Evolutionary conservation across 2,329 filamentous ascomycete genomes (phyloP), one percentile per base, ranked within the genome.

Genomic region (Sarocladium kiliense): DNA sequence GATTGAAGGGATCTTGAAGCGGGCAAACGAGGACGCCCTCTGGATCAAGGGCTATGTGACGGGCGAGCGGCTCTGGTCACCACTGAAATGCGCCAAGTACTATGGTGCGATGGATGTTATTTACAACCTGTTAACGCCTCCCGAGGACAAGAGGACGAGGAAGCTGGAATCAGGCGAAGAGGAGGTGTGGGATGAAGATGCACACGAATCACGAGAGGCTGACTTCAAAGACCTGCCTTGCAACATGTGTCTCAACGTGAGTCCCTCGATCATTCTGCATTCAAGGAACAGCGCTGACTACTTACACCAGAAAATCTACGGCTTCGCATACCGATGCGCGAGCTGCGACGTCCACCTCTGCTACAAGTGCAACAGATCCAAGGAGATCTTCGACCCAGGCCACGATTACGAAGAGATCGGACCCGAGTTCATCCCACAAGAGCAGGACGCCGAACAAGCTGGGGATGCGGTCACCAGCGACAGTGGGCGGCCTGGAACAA

Each of bases 351-450:
- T 37, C 12, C 3, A 36, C n/a, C 49, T 53, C 12, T 53, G 49
- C 32, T 53, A 36, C 49, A 53, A 53, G 21, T 53, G 49, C 21
- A 21, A 25, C 19, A 9, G 49, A 23, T 53, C 49, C 6, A 36
- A n/a, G 32, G 30, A 39, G n/a, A 25, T 37, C 4, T 37, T 53
- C 18, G 27, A 37, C n/a, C 49, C 49, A 6, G 49, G 32, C 21
- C 49, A 53, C 32, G 49, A 53, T 3, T 53, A 39, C 18, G 30
- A 30, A 26, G 21, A 23, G 27, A 39, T 30, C 5, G 49, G 49
- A 3, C 19, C 21, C 12, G 49, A 53, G 18, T 53, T 36, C 19
- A 4, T 12, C 3, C n/a, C 9, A 7, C 21, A 32, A n/a, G 44
- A n/a, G 26, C 3, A 49, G 25, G 10, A 49, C 23, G 14, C 44